Evolutionary conservation across 305 asterid genomes (phyloP).

Genomic region (Nicotiana rustica): DNA sequence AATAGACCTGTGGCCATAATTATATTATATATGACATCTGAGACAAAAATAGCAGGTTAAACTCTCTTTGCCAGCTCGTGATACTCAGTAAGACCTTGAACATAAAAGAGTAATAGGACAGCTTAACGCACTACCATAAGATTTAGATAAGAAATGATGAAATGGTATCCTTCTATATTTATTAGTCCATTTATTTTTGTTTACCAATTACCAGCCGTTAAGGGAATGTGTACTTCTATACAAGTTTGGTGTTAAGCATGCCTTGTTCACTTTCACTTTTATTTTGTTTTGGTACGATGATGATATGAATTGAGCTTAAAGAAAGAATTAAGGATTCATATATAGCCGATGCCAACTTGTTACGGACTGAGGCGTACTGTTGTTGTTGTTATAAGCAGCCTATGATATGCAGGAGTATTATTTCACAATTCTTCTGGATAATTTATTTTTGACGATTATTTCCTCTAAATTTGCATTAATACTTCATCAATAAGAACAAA

Average conservation of each 20-base stretch:
- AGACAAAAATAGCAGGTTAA: background rate
- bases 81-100: background rate
- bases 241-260: background rate
- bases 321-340: too few species aligned
- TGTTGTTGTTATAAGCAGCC: background rate
- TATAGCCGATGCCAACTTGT: too few species aligned
- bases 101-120: background rate
- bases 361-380: too few species aligned
- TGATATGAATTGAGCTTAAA: too few species aligned
- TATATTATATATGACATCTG: background rate
- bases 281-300: too few species aligned
- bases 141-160: background rate
- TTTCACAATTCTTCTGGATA: background rate
- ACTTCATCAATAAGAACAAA: background rate
- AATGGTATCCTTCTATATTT: background rate
- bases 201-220: background rate
- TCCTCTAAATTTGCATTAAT: background rate
- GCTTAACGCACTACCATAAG: background rate
- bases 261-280: background rate
- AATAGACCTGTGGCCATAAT: background rate
- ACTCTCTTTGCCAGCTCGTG: background rate
- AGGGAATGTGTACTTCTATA: background rate
- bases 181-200: background rate
- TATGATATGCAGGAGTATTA: background rate
- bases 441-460: background rate